Evolutionary conservation across 108 stramenopile genomes (phyloP), one percentile per base, ranked within the genome.

Genomic region (Stephanodiscus minutulus): DNA sequence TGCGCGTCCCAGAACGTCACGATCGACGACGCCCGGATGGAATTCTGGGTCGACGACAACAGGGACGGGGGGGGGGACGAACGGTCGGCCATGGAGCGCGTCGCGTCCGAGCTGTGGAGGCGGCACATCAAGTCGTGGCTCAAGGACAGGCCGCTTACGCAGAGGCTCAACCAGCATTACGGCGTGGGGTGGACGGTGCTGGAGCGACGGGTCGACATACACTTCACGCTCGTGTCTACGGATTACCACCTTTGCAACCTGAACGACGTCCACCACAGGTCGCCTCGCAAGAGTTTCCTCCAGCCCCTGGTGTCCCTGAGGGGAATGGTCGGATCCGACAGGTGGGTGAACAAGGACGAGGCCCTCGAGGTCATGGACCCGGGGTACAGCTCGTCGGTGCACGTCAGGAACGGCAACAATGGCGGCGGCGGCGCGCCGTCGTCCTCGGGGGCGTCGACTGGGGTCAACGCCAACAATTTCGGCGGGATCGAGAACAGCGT

Each of bases 211-310:
- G 66, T 92, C 29, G 78, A 85, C 54, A 70, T 92, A 21, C 88
- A 92, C 49, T 86, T 89, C 59, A 87, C 82, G n/a, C 59, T 92
- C 9, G 58, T 92, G 20, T 85, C 83, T 17, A 87, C 84, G 0
- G 91, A 93, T 22, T 90, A 93, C 61, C 83, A 93, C 72, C 63
- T 90, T 17, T 90, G 89, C 60, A 88, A 53, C 31, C 7, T 52
- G 50, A 52, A 52, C 24, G 50, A 52, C 24, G 50, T 52, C 1
- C 50, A 52, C 24, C 2, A 21, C 22, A 52, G 50, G 9, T 52
- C 50, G 13, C 89, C 92, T 1, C 13, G 59, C 17, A 75, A 81
- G 25, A 76, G 75, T 21, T 76, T 76, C 48, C 71, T 81, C 53
- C 70, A 75, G 39, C 80, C 80, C 7, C 57, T 81, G 27, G 69